Evolutionary conservation across 2,329 filamentous ascomycete species (phyloP).

Genomic region (Aspergillus sp.): DNA sequence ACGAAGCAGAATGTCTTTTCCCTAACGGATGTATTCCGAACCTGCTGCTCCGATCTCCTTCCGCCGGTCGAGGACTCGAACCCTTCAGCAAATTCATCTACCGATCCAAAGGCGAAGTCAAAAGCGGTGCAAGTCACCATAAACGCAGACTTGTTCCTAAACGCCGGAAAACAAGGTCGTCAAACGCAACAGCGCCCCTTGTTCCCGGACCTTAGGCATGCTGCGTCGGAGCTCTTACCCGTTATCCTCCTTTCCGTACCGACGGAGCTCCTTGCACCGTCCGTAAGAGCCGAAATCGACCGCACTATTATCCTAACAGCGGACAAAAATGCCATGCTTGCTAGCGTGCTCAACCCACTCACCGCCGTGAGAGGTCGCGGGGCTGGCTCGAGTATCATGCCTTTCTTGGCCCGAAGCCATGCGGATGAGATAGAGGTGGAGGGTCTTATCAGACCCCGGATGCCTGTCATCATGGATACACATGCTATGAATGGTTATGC

Average conservation of each 20-base stretch:
- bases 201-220: slow-evolving; percentile 40
- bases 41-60: slow-evolving; percentile 68
- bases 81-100: slow-evolving; percentile 17
- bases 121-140: slow-evolving; percentile 27
- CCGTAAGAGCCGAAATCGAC: slow-evolving; percentile 67
- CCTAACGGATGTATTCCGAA: slow-evolving; percentile 53
- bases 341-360: slow-evolving; percentile 73
- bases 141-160: slow-evolving; percentile 67
- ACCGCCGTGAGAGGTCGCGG: slow-evolving; percentile 53
- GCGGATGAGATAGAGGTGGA: slow-evolving; percentile 60
- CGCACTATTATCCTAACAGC: slow-evolving; percentile 67
- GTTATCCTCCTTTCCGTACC: slow-evolving; percentile 56
- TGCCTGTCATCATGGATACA: slow-evolving; percentile 37
- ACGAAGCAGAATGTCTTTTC: slow-evolving; percentile 57
- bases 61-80: slow-evolving; percentile 36
- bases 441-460: slow-evolving; percentile 51
- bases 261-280: slow-evolving; percentile 59
- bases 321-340: slow-evolving; percentile 64
- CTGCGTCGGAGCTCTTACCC: slow-evolving; percentile 57
- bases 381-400: slow-evolving; percentile 65
- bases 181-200: slow-evolving; percentile 11
- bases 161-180: slow-evolving; percentile 29
- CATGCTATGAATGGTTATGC: slow-evolving; percentile 20
- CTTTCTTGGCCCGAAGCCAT: slow-evolving; percentile 64
- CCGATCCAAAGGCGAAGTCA: slow-evolving; percentile 35